phyloP scores from a whole-genome alignment of 495 filamentous ascomycete species.

The Podospora comata region DNA sequence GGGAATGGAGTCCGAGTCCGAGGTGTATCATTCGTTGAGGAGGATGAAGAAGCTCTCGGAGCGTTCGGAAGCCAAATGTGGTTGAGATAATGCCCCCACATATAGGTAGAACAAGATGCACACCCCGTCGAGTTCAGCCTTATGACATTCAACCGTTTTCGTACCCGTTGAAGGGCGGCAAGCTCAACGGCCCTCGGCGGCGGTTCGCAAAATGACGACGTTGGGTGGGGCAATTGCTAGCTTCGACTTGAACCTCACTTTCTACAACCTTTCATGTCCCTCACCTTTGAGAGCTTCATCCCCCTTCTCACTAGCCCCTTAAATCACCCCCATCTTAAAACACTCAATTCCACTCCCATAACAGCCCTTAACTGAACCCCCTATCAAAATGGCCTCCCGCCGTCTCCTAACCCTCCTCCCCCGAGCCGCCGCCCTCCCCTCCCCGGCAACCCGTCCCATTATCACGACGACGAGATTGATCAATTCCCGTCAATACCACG shows the following conservation, averaged over 20 bases:
- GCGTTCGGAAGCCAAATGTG: too few species aligned
- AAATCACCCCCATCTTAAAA: neutral
- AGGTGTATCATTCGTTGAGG: neutral
- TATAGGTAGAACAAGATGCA: neutral
- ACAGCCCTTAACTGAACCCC: neutral
- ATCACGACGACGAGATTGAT: neutral
- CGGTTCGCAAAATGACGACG: slow-evolving; percentile 7
- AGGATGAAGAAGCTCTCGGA: too few species aligned
- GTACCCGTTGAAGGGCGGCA: neutral
- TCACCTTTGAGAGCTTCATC: neutral
- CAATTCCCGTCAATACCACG: neutral
- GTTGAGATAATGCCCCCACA: neutral
- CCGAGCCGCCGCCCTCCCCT: too few species aligned
- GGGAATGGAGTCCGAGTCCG: neutral
- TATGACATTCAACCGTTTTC: neutral
- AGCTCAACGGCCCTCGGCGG: neutral
- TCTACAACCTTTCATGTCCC: neutral
- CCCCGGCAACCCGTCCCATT: neutral
- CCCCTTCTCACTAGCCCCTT: neutral
- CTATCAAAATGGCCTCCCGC: neutral
- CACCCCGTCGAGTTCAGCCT: neutral
- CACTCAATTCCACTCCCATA: neutral
- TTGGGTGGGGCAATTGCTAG: slow-evolving; percentile 6
- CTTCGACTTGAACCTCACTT: neutral
- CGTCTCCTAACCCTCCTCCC: neutral